phyloP scores from a whole-genome alignment of 495 filamentous ascomycete genomes.

The Lophium mytilinum region DNA sequence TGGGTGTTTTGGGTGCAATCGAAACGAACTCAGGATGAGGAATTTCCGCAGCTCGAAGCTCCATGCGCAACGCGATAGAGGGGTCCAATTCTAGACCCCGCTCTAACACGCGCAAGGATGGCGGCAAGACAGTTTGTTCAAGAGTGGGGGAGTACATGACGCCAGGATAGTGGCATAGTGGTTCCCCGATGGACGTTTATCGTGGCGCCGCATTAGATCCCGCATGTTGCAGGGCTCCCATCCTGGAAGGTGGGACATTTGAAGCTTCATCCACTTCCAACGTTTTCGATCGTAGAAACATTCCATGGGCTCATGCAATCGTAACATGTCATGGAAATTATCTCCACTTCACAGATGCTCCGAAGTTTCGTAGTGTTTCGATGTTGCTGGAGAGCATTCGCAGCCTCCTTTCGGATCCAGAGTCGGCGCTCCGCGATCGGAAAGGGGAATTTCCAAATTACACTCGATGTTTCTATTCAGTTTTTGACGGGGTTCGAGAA shows the following conservation, averaged over 20 bases:
- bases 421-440: too few species aligned
- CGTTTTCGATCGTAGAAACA: not conserved
- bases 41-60: not conserved
- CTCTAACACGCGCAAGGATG: slow-evolving; percentile 8
- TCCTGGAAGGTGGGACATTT: too few species aligned
- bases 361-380: too few species aligned
- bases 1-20: not conserved
- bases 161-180: not conserved
- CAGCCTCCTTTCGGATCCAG: too few species aligned
- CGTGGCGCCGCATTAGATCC: slow-evolving; percentile 8
- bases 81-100: not conserved
- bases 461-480: too few species aligned
- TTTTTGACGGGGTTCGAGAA: too few species aligned
- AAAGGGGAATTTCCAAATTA: too few species aligned
- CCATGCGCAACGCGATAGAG: not conserved
- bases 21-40: not conserved
- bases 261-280: not conserved
- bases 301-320: too few species aligned
- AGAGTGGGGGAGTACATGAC: slow-evolving; percentile 12
- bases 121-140: not conserved
- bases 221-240: not conserved
- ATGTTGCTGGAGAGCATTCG: too few species aligned
- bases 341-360: too few species aligned
- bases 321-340: too few species aligned
- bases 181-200: not conserved